phyloP scores from a whole-genome alignment of 2,329 filamentous ascomycete species.

The Colletotrichum sp. region DNA sequence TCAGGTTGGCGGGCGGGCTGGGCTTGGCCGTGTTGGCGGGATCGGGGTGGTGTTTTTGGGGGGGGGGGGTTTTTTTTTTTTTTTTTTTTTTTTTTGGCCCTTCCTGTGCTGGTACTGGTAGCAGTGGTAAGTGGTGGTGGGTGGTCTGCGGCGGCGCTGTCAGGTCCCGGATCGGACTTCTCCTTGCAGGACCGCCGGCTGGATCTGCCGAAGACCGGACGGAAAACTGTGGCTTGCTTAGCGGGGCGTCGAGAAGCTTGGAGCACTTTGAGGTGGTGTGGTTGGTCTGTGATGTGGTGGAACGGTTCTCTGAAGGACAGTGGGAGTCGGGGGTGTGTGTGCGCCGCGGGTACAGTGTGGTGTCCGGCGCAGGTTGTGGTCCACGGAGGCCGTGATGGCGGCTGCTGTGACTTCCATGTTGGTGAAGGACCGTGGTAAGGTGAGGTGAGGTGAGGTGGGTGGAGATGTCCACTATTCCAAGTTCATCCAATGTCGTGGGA shows the following conservation, averaged over 20 bases:
- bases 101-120: not conserved
- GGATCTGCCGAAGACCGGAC: slow-evolving; percentile 22
- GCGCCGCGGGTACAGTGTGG: slow-evolving; percentile 1
- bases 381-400: not conserved
- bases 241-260: not conserved
- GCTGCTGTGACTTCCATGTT: not conserved
- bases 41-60: too few relatives aligned
- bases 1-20: too few relatives aligned
- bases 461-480: not conserved
- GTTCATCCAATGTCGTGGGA: not conserved
- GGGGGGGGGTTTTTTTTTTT: too few relatives aligned
- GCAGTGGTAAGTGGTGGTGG: not conserved
- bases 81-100: too few relatives aligned
- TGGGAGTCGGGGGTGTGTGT: not conserved
- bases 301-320: not conserved
- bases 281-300: not conserved
- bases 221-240: slow-evolving; percentile 21
- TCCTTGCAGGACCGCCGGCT: slow-evolving; percentile 12
- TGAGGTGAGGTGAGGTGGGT: not conserved
- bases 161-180: slow-evolving; percentile 18
- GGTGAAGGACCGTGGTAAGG: not conserved
- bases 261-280: not conserved
- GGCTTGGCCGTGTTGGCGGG: too few relatives aligned
- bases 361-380: not conserved
- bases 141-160: not conserved